phyloP scores from a whole-genome alignment of 768 basidiomycete genomes.

The Strobilomyces dryophilus region DNA sequence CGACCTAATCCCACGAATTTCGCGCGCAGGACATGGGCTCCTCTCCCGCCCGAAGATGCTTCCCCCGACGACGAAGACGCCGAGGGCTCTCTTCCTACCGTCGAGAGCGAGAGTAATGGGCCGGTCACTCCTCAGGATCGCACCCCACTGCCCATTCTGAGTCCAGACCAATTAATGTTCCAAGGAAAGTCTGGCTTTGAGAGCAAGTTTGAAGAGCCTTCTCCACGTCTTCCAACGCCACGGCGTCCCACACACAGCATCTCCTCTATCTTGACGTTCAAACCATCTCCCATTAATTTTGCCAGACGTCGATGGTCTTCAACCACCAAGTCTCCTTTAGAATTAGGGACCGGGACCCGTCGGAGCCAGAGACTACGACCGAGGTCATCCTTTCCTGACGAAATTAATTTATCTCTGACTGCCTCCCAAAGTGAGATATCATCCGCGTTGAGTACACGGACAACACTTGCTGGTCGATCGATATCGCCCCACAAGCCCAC shows the following conservation, averaged over 20 bases:
- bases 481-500: slow-evolving; percentile 31
- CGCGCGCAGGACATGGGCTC: slow-evolving; percentile 55
- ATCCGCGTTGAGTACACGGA: slow-evolving; percentile 28
- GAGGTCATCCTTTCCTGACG: slow-evolving; percentile 25
- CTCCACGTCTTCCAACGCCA: slow-evolving; percentile 23
- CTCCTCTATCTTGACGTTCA: slow-evolving; percentile 47
- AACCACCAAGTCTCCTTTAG: slow-evolving; percentile 32
- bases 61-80: slow-evolving; percentile 29
- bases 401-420: slow-evolving; percentile 28
- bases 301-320: slow-evolving; percentile 60
- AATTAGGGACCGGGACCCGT: slow-evolving; percentile 31
- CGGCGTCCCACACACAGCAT: slow-evolving; percentile 16
- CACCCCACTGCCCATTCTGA: slow-evolving; percentile 38
- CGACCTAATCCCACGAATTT: slow-evolving; percentile 61
- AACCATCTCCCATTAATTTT: slow-evolving; percentile 61
- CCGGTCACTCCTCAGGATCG: slow-evolving; percentile 60
- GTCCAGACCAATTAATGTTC: slow-evolving; percentile 26
- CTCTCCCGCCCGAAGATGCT: slow-evolving; percentile 35
- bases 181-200: slow-evolving; percentile 13
- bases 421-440: slow-evolving; percentile 26
- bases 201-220: slow-evolving; percentile 20
- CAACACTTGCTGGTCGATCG: slow-evolving; percentile 31
- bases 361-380: slow-evolving; percentile 35
- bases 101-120: slow-evolving; percentile 45
- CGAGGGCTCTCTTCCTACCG: slow-evolving; percentile 30